Conservation (phyloP, 2,329 filamentous ascomycete species). For the Beauveria caledonica region DNA sequence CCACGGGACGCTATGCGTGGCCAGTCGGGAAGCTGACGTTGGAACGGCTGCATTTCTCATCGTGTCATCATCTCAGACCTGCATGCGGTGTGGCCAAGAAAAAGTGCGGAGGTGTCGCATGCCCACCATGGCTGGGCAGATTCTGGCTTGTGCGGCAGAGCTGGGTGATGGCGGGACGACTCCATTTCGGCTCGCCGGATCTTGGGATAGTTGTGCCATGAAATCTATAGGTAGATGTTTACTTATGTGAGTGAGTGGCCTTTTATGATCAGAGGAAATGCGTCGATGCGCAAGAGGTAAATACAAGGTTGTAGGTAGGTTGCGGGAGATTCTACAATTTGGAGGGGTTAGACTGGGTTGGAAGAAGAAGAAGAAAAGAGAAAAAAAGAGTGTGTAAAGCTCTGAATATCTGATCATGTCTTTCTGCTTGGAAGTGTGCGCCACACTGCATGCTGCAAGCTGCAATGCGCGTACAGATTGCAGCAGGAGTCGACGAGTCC, state of each 20-base stretch:
- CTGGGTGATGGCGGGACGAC: not conserved
- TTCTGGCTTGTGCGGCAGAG: not conserved
- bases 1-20: not conserved
- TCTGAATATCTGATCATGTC: not conserved
- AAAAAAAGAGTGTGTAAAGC: not conserved
- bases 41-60: not conserved
- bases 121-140: not conserved
- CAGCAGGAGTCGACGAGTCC: not conserved
- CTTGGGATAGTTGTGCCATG: not conserved
- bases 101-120: not conserved
- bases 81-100: not conserved
- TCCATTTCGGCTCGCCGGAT: not conserved
- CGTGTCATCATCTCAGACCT: not conserved
- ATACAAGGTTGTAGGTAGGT: too few relatives aligned
- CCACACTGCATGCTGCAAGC: not conserved
- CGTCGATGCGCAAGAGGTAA: too few relatives aligned
- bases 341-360: too few relatives aligned
- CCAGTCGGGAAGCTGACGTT: not conserved
- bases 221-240: not conserved
- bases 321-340: too few relatives aligned
- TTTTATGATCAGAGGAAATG: too few relatives aligned
- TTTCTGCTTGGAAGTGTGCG: not conserved
- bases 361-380: too few relatives aligned
- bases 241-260: not conserved
- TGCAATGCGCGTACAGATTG: conserved; percentile 4